Conservation (phyloP, 306 rosid genomes). For the Prunus padus region DNA sequence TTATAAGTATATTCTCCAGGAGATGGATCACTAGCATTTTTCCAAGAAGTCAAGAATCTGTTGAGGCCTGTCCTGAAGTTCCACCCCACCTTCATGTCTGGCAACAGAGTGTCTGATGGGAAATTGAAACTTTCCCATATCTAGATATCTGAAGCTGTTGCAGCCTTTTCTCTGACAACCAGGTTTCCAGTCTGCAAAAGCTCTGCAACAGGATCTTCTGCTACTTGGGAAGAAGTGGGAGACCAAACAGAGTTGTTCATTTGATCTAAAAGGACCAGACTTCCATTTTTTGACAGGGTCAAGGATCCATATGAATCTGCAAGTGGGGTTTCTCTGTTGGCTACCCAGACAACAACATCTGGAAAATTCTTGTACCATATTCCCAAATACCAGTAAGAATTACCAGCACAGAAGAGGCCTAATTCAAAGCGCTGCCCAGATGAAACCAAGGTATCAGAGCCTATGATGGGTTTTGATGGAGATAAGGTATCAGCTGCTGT, state of each 20-base stretch:
- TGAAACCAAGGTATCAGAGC: conserved; percentile 13
- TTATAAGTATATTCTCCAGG: neutral
- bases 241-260: conserved; percentile 10
- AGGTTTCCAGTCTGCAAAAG: conserved; percentile 43
- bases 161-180: conserved; percentile 23
- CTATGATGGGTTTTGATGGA: neutral
- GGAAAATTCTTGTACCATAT: conserved; percentile 23
- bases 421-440: conserved; percentile 4
- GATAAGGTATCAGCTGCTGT: conserved; percentile 11
- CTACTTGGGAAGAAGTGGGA: neutral
- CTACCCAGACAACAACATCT: conserved; percentile 22
- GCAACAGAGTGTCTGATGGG: conserved; percentile 31
- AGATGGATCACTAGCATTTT: conserved; percentile 2
- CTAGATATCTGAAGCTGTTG: neutral
- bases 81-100: conserved; percentile 25
- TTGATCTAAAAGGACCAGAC: neutral
- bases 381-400: conserved; percentile 20
- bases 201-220: conserved; percentile 20
- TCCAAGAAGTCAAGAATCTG: conserved; percentile 5
- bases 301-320: neutral
- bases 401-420: conserved; percentile 17
- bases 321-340: conserved; percentile 18
- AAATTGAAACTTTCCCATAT: conserved; percentile 46
- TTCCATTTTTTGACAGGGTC: neutral
- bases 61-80: neutral